Base-by-base conservation (phyloP, 2,329 filamentous ascomycete genomes). In the Eurotiales sp. region DNA sequence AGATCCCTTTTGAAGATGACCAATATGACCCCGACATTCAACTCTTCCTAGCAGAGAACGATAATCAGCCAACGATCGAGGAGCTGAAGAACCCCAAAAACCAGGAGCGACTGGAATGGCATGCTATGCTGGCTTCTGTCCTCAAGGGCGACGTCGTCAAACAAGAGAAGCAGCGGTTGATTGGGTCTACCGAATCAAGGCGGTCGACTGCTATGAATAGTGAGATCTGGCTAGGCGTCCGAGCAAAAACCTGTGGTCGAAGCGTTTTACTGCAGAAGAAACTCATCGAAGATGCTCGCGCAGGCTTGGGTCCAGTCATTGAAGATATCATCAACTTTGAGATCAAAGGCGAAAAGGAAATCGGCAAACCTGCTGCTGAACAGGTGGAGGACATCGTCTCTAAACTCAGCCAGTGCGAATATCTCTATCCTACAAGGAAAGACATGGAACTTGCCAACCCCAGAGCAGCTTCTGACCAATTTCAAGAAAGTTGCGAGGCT, bases 111-210 rank as follows among this genome's bases (percentile, higher is more conserved):
- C 77, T 99, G 21, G 93, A 99, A 71, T 99, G 93, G 93, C 91
- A 99, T 71, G 90, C 90, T 3, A 99, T 99, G 93, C 75, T 99
- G 51, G 89, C 92, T 54, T 95, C 92, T 12, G 93, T 99, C 3
- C 75, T 99, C 59, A 96, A 91, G 1, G 93, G 93, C 58, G 93
- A 99, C 68, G 93, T 99, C 8, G 92, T 99, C 52, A 89, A 90
- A 62, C 93, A 99, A 70, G 93, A 99, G 73, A 99, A 99, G 78
- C 95, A 96, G 70, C 84, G 93, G 40, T 72, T 99, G 63, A 93
- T 95, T 59, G 91, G 90, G 41, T 86, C 88, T 57, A 77, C 81
- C 44, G 87, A 89, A 41, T 83, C 90, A 57, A 87, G 87, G 63
- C 82, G 83, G 27, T 82, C 85, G 51, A 87, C 88, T 64, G 78